These are phyloP conservation scores for Wickerhamomyces bovis DNA, from an alignment of 805 yeast species.

Conservation along the genomic window DNA sequence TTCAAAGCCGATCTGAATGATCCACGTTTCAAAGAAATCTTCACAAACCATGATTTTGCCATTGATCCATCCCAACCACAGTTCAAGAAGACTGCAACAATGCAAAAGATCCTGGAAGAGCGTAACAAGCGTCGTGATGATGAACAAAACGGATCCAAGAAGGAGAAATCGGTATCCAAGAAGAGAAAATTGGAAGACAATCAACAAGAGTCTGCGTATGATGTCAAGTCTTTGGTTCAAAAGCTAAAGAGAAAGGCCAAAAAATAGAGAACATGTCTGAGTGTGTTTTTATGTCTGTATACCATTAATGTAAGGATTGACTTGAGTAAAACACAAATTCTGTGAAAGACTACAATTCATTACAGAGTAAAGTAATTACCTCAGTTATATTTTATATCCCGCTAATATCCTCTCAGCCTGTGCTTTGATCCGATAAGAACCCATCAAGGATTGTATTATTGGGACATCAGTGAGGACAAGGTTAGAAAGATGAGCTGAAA, in stretches of 20 bases:
- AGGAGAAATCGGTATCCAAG: slow-evolving; percentile 4
- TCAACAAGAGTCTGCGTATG: not conserved
- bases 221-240: slow-evolving; percentile 7
- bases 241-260: slow-evolving; percentile 8
- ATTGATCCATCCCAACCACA: slow-evolving; percentile 93
- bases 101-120: slow-evolving; percentile 77
- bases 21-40: slow-evolving; percentile 78
- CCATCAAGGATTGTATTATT: too few relatives aligned
- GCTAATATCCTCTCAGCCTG: too few relatives aligned
- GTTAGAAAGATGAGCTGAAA: too few relatives aligned
- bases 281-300: not conserved
- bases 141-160: not conserved
- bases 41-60: slow-evolving; percentile 83
- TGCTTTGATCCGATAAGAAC: too few relatives aligned
- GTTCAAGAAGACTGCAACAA: slow-evolving; percentile 79
- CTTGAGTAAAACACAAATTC: too few relatives aligned
- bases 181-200: slow-evolving; percentile 8
- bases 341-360: too few relatives aligned
- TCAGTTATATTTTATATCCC: too few relatives aligned
- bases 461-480: too few relatives aligned
- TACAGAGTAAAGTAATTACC: too few relatives aligned
- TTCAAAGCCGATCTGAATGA: slow-evolving; percentile 73
- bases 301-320: too few relatives aligned
- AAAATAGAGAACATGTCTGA: not conserved
- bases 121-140: slow-evolving; percentile 47